Percentiles rank a stretch among this genome's conserved stretches.
These are phyloP conservation scores for Clathrospora elynae DNA, from an alignment of 2,329 filamentous ascomycete species.

Conservation along the genomic window DNA sequence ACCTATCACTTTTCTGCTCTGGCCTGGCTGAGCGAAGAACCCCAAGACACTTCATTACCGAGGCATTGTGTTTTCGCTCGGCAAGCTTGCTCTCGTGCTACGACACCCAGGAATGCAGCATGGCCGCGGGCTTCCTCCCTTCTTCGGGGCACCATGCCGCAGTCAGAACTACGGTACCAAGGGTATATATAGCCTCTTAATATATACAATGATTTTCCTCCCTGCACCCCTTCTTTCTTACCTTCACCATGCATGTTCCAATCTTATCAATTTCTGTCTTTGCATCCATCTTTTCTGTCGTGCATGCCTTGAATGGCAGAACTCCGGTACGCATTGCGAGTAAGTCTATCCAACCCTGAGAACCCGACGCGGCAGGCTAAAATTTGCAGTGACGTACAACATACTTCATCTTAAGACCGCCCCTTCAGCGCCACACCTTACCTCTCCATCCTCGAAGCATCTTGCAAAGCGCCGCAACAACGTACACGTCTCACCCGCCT, in stretches of 20 bases:
- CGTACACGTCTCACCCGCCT: conserved; percentile 8
- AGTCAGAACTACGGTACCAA: background rate
- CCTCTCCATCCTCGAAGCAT: conserved; percentile 16
- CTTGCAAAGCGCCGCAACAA: conserved; percentile 12
- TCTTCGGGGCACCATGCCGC: background rate
- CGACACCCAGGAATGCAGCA: conserved; percentile 7
- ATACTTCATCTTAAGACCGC: conserved; percentile 17
- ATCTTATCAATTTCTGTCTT: background rate
- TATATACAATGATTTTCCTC: background rate
- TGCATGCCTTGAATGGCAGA: conserved; percentile 4
- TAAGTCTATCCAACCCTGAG: background rate
- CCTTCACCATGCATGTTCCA: conserved; percentile 12
- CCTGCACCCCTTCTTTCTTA: background rate
- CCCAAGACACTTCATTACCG: background rate
- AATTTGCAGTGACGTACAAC: conserved; percentile 14
- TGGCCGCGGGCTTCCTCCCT: conserved; percentile 8
- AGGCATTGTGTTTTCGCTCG: background rate
- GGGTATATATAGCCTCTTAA: background rate
- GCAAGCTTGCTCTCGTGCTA: conserved; percentile 1
- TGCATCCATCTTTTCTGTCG: background rate
- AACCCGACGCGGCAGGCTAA: background rate
- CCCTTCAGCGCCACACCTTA: conserved; percentile 3
- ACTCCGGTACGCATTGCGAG: conserved; percentile 12
- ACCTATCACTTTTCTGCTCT: background rate
- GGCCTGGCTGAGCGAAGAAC: background rate